Evolutionary conservation across 192 early-diverging fungal species (phyloP), one percentile per base, ranked within the genome.

Genomic region (Mortierella antarctica): DNA sequence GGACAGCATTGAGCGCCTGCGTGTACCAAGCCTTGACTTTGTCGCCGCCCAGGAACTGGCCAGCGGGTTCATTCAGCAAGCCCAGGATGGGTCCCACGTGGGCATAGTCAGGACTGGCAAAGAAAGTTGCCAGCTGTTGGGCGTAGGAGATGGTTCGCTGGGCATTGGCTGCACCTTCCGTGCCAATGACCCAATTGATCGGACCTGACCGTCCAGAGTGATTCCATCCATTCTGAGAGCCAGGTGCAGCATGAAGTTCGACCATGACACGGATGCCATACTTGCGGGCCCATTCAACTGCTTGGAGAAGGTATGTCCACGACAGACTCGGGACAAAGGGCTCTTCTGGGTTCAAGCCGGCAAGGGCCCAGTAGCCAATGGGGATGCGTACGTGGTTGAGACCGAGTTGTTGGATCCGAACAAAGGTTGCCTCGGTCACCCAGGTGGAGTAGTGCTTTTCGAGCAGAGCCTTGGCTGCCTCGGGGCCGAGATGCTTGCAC

Each of bases 191-290:
- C 83, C 80, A 89, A 23, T 77, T 55, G 56, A 87, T 74, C 15
- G 52, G 47, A 9, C 85, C 88, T 0, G 63, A 13, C 13, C 75
- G 73, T 23, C 87, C 87, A 12, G 84, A 86, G 57, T 86, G 87
- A 54, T 87, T 87, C 88, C 88, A 92, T 2, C 91, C 91, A 67
- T 93, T 93, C 63, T 93, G 92, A 21, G 90, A 92, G 8, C 92
- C 92, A 31, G 92, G 92, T 1, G 88, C 89, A 0, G 86, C 88
- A 59, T 93, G 91, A n/a, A 93, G 62, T 48, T 93, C 91, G 1
- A 93, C 72, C 70, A 91, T 87, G 40, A 92, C 91, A 18, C 91
- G 85, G 56, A 93, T 73, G 7, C 87, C 84, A 62, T 90, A 89
- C 57, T 89, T 88, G 15, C 83, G 70, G 11, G 91, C 90, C 92